These are phyloP conservation scores for Setaria italica DNA, from an alignment of 202 grass and related monocot species.

Conservation along the genomic window DNA sequence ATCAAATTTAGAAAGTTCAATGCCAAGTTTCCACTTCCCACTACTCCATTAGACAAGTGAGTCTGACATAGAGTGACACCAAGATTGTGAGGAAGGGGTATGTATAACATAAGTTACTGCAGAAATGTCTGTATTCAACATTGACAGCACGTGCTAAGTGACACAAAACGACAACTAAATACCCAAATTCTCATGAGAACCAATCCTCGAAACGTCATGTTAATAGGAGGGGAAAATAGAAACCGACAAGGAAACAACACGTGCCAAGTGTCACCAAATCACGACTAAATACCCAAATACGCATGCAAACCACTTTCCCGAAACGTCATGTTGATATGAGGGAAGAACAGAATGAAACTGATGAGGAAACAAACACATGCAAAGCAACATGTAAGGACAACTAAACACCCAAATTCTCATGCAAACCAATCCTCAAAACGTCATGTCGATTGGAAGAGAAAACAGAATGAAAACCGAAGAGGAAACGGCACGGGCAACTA, in stretches of 20 bases:
- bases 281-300: background rate
- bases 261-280: background rate
- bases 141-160: no score
- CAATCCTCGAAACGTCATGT: background rate
- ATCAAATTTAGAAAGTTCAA: slow-evolving; percentile 23
- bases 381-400: background rate
- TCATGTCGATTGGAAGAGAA: background rate
- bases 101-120: background rate
- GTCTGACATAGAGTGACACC: slow-evolving; percentile 3
- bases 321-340: background rate
- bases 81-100: background rate
- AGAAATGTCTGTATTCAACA: background rate
- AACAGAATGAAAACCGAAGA: background rate
- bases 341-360: background rate
- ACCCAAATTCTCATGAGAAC: background rate
- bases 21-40: background rate
- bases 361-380: background rate
- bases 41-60: background rate
- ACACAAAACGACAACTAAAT: background rate
- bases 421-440: background rate
- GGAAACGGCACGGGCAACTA: background rate
- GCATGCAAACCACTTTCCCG: background rate
- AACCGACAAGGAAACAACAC: background rate
- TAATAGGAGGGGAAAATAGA: background rate
- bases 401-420: background rate